A percentile compares a stretch with the other conserved stretches of the same genome.
Evolutionary conservation across 352 stramenopile genomes (phyloP).

Genomic region (Pythium brachiatum): DNA sequence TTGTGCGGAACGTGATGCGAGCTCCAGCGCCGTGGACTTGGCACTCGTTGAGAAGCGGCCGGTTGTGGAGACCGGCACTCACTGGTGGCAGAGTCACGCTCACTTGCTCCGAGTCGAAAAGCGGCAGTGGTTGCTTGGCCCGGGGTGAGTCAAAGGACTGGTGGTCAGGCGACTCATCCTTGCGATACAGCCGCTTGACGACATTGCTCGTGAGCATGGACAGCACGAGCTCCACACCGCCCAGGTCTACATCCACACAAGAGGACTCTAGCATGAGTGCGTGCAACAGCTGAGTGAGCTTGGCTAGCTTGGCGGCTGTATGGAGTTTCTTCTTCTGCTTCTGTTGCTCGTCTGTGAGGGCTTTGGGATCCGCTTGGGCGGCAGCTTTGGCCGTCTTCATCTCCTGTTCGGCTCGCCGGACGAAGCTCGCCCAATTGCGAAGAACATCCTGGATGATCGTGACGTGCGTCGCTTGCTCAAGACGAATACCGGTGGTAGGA

Average conservation of each 20-base stretch:
- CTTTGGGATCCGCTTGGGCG: not conserved
- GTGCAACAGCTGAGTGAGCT: constrained; percentile 49
- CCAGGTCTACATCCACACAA: constrained; percentile 47
- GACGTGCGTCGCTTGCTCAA: constrained; percentile 42
- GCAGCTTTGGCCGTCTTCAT: constrained; percentile 24
- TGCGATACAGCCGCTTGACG: constrained; percentile 30
- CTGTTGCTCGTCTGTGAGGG: not conserved
- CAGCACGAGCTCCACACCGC: constrained; percentile 42
- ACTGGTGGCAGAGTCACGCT: constrained; percentile 32
- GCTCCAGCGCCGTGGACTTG: constrained; percentile 42
- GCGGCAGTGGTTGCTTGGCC: not conserved
- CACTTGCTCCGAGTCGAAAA: constrained; percentile 47
- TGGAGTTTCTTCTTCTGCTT: constrained; percentile 16
- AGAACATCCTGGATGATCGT: constrained; percentile 51
- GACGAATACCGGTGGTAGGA: constrained; percentile 2
- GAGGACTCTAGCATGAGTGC: constrained; percentile 51
- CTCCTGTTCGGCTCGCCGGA: constrained; percentile 26
- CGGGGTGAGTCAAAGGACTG: not conserved
- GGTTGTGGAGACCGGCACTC: constrained; percentile 38
- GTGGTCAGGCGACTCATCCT: not conserved
- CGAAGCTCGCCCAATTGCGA: constrained; percentile 37
- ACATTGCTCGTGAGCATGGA: constrained; percentile 48
- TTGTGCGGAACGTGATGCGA: constrained; percentile 52
- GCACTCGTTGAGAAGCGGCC: constrained; percentile 53
- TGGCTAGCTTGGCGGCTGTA: constrained; percentile 25